Evolutionary conservation across 257 asterid species (phyloP), one percentile per base, ranked within the genome.

Genomic region (Henckelia pumila): DNA sequence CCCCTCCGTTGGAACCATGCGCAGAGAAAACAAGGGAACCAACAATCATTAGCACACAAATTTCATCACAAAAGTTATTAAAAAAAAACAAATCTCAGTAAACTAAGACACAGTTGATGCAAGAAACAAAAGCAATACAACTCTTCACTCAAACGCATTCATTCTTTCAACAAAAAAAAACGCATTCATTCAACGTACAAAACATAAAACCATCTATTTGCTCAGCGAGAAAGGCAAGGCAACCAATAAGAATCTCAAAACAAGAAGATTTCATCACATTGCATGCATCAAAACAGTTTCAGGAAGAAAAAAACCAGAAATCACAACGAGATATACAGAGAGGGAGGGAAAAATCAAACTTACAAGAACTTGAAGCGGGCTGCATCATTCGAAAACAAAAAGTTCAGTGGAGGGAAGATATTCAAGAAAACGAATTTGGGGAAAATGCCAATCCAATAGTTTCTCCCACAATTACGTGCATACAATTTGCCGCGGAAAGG

Each of bases 291-390:
- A n/a, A n/a, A n/a, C n/a, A n/a, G n/a, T n/a, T n/a, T n/a, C n/a
- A n/a, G n/a, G n/a, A n/a, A n/a, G n/a, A n/a, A n/a, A n/a, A n/a
- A n/a, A n/a, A n/a, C n/a, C n/a, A n/a, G n/a, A n/a, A n/a, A n/a
- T n/a, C n/a, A n/a, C n/a, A n/a, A n/a, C n/a, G n/a, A n/a, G n/a
- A n/a, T n/a, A n/a, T n/a, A n/a, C n/a, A n/a, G n/a, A n/a, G n/a
- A n/a, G n/a, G n/a, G n/a, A n/a, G n/a, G n/a, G n/a, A n/a, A n/a
- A n/a, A n/a, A n/a, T n/a, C n/a, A n/a, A 59, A 62, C 69, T 71
- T 33, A 63, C 63, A 17, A 29, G 61, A 59, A 59, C 21, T 69
- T 30, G 64, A 55, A 57, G 49, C 33, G 7, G 10, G 20, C 64
- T 19, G 59, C 67, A 32, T 37, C 40, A 1, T 61, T 55, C 19